Base-by-base conservation (phyloP, 805 yeast genomes). In the Ogataea parapolymorpha region DNA sequence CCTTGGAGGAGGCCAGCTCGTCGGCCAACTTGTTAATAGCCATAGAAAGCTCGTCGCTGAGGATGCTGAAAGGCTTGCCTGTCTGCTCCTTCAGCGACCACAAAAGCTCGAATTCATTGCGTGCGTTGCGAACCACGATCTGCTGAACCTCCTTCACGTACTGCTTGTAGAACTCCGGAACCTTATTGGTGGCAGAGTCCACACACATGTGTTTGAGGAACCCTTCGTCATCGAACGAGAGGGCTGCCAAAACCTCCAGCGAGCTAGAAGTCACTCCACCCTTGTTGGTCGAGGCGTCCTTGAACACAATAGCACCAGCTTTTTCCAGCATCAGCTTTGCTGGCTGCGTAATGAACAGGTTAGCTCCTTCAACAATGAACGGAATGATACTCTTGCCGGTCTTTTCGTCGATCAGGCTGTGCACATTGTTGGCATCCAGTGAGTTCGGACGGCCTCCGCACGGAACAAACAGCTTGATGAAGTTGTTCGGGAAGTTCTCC, bases 371-470 rank as follows among this genome's bases (percentile, higher is more conserved):
- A 42, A 93, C 96, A 61, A 91, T 79, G 67, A 82, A 88, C 35
- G 95, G 95, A 54, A 93, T 75, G 51, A 77, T 70, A 15, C 85
- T 65, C 65, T 83, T 82, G 43, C 93, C 95, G 23, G 90, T 81
- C 55, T 79, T 79, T 29, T 70, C 72, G 63, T 85, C 87, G 52
- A 93, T 77, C 55, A 88, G 77, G 39, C 68, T 68, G 48, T 71
- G 68, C 44, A 90, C 93, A 56, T 85, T 93, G 63, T 80, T 82
- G 49, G 90, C 79, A 63, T 90, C 95, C 62, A 91, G 81, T 15
- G 98, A 95, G 54, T 86, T 91, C 45, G 99, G 99, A 68, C 99
- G 84, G 54, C 99, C 99, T 65, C 99, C 99, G 67, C 99, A 91
- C 44, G 99, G 99, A 31, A 90, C 97, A 67, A 93, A 90, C 59